Conservation (phyloP, 2,329 filamentous ascomycete species). For the Neospermospora avenae region DNA sequence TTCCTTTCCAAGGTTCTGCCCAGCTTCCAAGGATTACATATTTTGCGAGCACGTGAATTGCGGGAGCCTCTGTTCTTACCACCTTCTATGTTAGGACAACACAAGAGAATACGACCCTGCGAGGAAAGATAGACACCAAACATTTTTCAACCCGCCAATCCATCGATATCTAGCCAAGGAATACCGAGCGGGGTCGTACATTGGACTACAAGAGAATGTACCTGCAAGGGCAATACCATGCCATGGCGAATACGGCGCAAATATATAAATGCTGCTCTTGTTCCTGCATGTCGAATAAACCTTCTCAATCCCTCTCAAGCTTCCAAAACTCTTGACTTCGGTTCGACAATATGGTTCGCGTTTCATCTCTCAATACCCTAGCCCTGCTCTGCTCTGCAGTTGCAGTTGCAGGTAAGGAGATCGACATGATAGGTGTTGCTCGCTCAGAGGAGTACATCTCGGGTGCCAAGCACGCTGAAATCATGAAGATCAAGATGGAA, state of each 20-base stretch:
- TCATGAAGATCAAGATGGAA: conserved; percentile 6
- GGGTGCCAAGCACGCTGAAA: conserved; percentile 2
- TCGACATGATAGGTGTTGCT: conserved; percentile 3
- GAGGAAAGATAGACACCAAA: background rate
- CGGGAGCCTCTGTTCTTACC: background rate
- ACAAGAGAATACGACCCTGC: background rate
- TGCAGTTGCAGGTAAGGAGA: conserved; percentile 1
- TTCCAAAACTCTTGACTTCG: background rate
- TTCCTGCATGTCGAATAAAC: background rate
- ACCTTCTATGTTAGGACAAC: background rate
- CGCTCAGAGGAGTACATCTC: conserved; percentile 1
- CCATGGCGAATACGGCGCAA: background rate
- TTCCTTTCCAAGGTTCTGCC: conserved; percentile 5
- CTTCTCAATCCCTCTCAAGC: conserved; percentile 4
- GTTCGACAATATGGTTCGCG: background rate
- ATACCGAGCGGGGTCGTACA: background rate
- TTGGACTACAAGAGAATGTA: background rate
- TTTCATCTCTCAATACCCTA: background rate
- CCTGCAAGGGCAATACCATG: background rate
- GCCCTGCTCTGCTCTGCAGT: conserved; percentile 2
- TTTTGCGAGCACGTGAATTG: background rate
- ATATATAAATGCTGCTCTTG: conserved; percentile 1
- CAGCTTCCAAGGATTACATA: background rate
- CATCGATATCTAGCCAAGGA: background rate
- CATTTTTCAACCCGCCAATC: background rate